Conservation (phyloP, 176 grass and related monocot genomes). For the Urochloa ruziziensis region DNA sequence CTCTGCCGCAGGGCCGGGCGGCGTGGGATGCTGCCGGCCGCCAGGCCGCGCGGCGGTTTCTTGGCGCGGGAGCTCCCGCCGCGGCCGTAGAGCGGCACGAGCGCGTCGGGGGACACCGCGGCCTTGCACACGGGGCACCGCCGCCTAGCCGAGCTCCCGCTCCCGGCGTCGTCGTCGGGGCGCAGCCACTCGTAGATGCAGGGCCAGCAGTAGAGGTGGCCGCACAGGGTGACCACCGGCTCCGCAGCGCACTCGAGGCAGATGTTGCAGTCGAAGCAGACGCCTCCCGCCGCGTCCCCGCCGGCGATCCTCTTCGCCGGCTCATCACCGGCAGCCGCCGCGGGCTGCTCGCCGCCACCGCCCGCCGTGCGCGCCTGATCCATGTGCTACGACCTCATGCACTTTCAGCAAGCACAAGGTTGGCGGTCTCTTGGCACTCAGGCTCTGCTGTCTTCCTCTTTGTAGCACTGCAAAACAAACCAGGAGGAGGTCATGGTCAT, state of each 20-base stretch:
- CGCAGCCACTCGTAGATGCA: conserved; percentile 98
- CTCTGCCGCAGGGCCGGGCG: conserved; percentile 31
- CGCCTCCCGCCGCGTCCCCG: not conserved
- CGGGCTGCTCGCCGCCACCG: not conserved
- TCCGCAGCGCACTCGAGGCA: conserved; percentile 75
- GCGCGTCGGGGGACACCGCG: conserved; percentile 35
- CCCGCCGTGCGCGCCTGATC: conserved; percentile 20
- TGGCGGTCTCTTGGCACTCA: not conserved
- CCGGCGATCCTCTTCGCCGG: not conserved
- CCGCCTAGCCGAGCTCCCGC: conserved; percentile 11
- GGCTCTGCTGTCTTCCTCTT: not conserved
- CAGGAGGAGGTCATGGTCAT: not conserved
- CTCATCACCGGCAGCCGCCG: not conserved
- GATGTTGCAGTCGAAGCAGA: conserved; percentile 96
- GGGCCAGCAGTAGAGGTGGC: conserved; percentile 95
- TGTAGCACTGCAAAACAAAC: conserved; percentile 26
- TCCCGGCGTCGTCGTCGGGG: conserved; percentile 2
- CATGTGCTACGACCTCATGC: conserved; percentile 5
- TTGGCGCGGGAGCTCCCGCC: conserved; percentile 39
- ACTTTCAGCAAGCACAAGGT: not conserved
- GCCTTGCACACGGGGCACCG: conserved; percentile 90
- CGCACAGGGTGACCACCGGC: conserved; percentile 89
- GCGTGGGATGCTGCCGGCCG: conserved; percentile 33
- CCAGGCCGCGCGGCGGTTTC: not conserved
- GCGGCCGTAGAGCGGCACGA: conserved; percentile 88